A percentile compares a stretch with the other conserved stretches of the same genome.
These are phyloP conservation scores for Sphagnurus paluster DNA, from an alignment of 1,284 basidiomycete species.

Conservation along the genomic window DNA sequence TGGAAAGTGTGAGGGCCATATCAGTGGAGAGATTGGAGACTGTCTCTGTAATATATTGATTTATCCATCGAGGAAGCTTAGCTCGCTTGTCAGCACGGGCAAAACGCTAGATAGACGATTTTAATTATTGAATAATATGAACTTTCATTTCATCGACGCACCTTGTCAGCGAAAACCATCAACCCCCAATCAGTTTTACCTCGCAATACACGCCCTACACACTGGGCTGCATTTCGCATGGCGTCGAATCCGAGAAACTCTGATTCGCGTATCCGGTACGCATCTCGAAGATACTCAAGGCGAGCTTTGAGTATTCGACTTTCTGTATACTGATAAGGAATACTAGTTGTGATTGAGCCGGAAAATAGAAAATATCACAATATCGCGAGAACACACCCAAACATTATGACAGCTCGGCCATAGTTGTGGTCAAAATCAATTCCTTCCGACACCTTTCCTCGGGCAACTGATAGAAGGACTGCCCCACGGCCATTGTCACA, in stretches of 20 bases:
- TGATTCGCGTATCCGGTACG: conserved; percentile 96
- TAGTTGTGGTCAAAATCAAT: conserved; percentile 99
- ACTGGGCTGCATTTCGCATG: conserved; percentile 99
- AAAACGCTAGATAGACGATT: conserved; percentile 71
- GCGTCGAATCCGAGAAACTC: conserved; percentile 99
- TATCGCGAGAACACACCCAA: conserved; percentile 61
- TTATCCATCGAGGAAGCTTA: conserved; percentile 98
- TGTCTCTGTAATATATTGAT: conserved; percentile 98
- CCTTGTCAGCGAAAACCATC: conserved; percentile 99
- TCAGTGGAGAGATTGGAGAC: conserved; percentile 98
- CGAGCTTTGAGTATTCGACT: conserved; percentile 97
- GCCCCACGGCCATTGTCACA: conserved; percentile 99
- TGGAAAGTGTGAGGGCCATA: conserved; percentile 95
- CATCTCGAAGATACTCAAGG: conserved; percentile 97
- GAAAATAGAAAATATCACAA: conserved; percentile 4
- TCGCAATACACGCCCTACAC: conserved; percentile 95
- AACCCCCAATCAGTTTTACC: conserved; percentile 99
- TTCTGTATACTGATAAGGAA: conserved; percentile 99
- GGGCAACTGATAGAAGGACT: conserved; percentile 93
- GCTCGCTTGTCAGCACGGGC: conserved; percentile 95
- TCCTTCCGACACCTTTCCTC: conserved; percentile 99
- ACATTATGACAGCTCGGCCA: conserved; percentile 99
- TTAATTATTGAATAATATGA: background rate
- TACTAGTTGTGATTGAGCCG: conserved; percentile 45
- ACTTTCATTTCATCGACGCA: conserved; percentile 33